Evolutionary conservation across 257 asterid species (phyloP).

Genomic region (Osmanthus fragrans): DNA sequence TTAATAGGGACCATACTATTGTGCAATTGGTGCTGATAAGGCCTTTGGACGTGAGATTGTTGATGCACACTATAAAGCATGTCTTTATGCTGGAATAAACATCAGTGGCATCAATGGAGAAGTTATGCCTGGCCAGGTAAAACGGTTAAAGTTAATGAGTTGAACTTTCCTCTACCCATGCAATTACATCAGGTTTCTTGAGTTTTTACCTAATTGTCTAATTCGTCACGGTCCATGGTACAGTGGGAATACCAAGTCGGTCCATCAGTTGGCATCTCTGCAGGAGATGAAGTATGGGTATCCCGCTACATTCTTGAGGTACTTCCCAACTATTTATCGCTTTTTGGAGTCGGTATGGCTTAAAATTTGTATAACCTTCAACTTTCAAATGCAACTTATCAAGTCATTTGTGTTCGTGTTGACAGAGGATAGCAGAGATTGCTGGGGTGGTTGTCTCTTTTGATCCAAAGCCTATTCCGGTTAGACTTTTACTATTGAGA

Average conservation of each 20-base stretch:
- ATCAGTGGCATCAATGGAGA: conserved; percentile 77
- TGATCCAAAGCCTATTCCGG: conserved; percentile 79
- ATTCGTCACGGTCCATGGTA: background rate
- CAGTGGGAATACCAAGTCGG: conserved; percentile 97
- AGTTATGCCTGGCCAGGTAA: conserved; percentile 87
- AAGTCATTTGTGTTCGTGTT: background rate
- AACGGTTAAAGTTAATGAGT: background rate
- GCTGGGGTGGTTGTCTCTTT: conserved; percentile 71
- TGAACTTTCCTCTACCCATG: background rate
- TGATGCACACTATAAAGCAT: conserved; percentile 76
- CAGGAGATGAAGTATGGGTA: conserved; percentile 74
- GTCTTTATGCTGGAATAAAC: conserved; percentile 76
- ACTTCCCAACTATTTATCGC: background rate
- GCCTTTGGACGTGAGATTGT: conserved; percentile 82
- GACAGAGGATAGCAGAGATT: conserved; percentile 81
- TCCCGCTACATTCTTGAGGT: conserved; percentile 93
- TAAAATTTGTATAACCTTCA: background rate
- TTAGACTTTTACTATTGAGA: conserved; percentile 21
- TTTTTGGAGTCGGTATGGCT: background rate
- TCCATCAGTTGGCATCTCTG: conserved; percentile 73
- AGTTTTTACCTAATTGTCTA: background rate
- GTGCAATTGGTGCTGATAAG: conserved; percentile 75
- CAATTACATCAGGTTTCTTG: background rate
- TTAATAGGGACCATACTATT: conserved; percentile 78
- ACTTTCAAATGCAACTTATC: background rate